Evolutionary conservation across 192 early-diverging fungal genomes (phyloP).

Genomic region (Tieghemiomyces parasiticus): DNA sequence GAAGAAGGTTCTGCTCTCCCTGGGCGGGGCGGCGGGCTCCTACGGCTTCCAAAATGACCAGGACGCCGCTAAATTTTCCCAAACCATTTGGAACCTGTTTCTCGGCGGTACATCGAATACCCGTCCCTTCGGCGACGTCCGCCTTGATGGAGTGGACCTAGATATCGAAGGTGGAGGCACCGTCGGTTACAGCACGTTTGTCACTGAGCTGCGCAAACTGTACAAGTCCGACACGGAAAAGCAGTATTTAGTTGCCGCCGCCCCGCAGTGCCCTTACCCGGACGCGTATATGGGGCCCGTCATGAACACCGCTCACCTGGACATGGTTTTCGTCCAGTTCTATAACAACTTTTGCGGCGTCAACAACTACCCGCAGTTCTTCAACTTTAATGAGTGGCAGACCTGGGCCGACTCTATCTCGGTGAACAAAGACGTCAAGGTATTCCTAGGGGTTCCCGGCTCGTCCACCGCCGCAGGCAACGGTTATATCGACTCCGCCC

Average conservation of each 20-base stretch:
- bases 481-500: conserved; percentile 33
- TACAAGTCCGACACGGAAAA: conserved; percentile 24
- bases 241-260: conserved; percentile 43
- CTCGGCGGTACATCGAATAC: conserved; percentile 36
- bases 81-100: conserved; percentile 62
- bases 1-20: conserved; percentile 53
- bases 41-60: conserved; percentile 43
- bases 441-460: conserved; percentile 49
- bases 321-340: conserved; percentile 65
- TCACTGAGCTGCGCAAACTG: conserved; percentile 33
- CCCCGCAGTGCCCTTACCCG: conserved; percentile 59
- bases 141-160: conserved; percentile 58
- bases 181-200: conserved; percentile 41
- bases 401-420: conserved; percentile 41
- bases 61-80: conserved; percentile 42
- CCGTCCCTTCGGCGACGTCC: conserved; percentile 53
- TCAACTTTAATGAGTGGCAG: conserved; percentile 63
- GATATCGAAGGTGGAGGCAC: conserved; percentile 52
- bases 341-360: conserved; percentile 69
- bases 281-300: conserved; percentile 44
- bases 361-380: conserved; percentile 27
- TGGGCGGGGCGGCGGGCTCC: conserved; percentile 50
- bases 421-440: conserved; percentile 39
- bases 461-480: conserved; percentile 34
- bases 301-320: conserved; percentile 40